Evolutionary conservation across 2,329 filamentous ascomycete genomes (phyloP).

Genomic region (Talaromyces marneffei): DNA sequence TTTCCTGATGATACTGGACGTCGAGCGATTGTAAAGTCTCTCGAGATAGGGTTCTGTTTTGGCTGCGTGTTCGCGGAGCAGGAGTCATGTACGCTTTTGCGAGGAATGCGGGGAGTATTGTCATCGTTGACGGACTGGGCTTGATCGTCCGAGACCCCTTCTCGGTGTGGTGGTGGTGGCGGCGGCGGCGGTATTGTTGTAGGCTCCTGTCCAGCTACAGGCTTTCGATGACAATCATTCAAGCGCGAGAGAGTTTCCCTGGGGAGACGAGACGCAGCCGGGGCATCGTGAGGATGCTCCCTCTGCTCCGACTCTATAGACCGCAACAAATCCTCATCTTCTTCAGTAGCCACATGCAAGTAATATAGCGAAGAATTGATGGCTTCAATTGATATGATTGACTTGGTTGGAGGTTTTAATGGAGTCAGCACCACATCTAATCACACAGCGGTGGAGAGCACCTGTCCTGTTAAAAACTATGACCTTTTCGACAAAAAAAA

Average conservation of each 20-base stretch:
- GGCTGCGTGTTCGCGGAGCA: neutral
- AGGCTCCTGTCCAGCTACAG: slow-evolving; percentile 22
- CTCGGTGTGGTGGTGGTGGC: slow-evolving; percentile 21
- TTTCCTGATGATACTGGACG: slow-evolving; percentile 18
- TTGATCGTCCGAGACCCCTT: neutral
- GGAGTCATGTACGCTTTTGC: neutral
- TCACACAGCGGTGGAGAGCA: neutral
- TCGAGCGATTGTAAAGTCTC: slow-evolving; percentile 12
- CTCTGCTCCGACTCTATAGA: slow-evolving; percentile 32
- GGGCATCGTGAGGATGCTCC: slow-evolving; percentile 15
- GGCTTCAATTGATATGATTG: slow-evolving; percentile 78
- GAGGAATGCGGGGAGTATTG: neutral
- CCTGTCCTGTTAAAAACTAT: slow-evolving; percentile 14
- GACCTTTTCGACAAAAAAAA: neutral
- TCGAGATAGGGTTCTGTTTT: neutral
- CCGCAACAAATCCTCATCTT: slow-evolving; percentile 45
- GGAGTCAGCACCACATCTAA: slow-evolving; percentile 91
- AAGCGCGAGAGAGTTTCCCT: slow-evolving; percentile 26
- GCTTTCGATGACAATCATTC: slow-evolving; percentile 37
- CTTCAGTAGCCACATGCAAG: slow-evolving; percentile 67
- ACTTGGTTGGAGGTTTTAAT: slow-evolving; percentile 76
- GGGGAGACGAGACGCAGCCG: slow-evolving; percentile 15
- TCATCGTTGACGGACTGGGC: slow-evolving; percentile 9
- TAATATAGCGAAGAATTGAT: slow-evolving; percentile 87
- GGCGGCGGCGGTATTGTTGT: slow-evolving; percentile 2